Percentiles rank a stretch among this genome's conserved stretches.
phyloP scores from a whole-genome alignment of 306 rosid genomes.

The Citrullus colocynthis region DNA sequence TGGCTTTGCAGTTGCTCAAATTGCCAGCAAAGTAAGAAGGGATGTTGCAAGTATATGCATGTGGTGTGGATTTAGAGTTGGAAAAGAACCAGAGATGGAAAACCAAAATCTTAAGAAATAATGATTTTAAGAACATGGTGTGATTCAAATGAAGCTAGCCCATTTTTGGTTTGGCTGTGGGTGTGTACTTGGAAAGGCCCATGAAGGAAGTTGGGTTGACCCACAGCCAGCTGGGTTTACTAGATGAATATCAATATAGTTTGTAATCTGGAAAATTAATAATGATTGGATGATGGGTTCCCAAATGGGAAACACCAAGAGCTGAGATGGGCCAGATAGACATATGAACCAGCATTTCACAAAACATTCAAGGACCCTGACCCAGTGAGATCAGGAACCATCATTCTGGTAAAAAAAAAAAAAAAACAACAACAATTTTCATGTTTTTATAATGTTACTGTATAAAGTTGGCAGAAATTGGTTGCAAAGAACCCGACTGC shows the following conservation, averaged over 20 bases:
- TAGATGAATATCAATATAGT: background rate
- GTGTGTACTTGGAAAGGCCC: conserved; percentile 6
- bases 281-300: conserved; percentile 6
- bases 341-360: conserved; percentile 6
- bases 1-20: background rate
- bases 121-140: background rate
- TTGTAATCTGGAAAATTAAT: conserved; percentile 3
- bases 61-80: background rate
- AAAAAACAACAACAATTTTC: background rate
- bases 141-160: conserved; percentile 7
- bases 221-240: conserved; percentile 10
- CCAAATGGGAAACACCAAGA: conserved; percentile 8
- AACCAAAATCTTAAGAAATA: background rate
- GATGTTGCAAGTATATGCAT: background rate
- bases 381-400: background rate
- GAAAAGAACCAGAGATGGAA: background rate
- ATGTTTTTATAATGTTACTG: background rate
- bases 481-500: background rate
- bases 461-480: background rate
- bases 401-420: conserved; percentile 1
- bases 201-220: conserved; percentile 8
- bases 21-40: background rate
- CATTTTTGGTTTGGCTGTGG: background rate
- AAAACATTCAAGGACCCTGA: conserved; percentile 7
- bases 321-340: conserved; percentile 1